Evolutionary conservation across 2,329 filamentous ascomycete genomes (phyloP).

Genomic region (Pseudogymnoascus sp.): DNA sequence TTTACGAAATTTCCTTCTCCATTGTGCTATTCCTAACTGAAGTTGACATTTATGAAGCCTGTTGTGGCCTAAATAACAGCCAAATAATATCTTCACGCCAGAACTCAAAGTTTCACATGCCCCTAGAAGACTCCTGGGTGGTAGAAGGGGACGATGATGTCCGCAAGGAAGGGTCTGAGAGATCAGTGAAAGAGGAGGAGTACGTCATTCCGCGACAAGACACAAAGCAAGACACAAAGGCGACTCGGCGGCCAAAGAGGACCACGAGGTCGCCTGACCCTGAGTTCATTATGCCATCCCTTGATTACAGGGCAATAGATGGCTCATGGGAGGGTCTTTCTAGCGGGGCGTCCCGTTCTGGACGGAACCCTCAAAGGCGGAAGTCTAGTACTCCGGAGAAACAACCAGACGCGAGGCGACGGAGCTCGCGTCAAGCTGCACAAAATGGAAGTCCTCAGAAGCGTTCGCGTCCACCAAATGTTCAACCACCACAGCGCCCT

Average conservation of each 20-base stretch:
- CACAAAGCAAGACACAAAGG: background rate
- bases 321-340: slow-evolving; percentile 26
- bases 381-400: slow-evolving; percentile 17
- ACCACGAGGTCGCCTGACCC: slow-evolving; percentile 27
- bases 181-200: slow-evolving; percentile 3
- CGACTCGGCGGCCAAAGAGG: slow-evolving; percentile 1
- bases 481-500: background rate
- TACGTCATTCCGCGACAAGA: background rate
- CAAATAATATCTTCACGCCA: background rate
- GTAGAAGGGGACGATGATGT: slow-evolving; percentile 25
- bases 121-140: slow-evolving; percentile 30
- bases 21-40: background rate
- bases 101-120: slow-evolving; percentile 12
- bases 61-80: background rate
- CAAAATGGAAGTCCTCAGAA: slow-evolving; percentile 23
- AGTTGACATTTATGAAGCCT: background rate
- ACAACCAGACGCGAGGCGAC: slow-evolving; percentile 19
- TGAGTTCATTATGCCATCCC: slow-evolving; percentile 30
- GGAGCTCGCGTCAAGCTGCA: slow-evolving; percentile 17
- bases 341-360: slow-evolving; percentile 16
- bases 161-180: slow-evolving; percentile 17
- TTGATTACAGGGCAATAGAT: slow-evolving; percentile 27
- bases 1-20: background rate
- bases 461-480: background rate
- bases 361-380: slow-evolving; percentile 16